Conservation (phyloP, 805 yeast genomes). For the Myxozyma vanderwaltii region DNA sequence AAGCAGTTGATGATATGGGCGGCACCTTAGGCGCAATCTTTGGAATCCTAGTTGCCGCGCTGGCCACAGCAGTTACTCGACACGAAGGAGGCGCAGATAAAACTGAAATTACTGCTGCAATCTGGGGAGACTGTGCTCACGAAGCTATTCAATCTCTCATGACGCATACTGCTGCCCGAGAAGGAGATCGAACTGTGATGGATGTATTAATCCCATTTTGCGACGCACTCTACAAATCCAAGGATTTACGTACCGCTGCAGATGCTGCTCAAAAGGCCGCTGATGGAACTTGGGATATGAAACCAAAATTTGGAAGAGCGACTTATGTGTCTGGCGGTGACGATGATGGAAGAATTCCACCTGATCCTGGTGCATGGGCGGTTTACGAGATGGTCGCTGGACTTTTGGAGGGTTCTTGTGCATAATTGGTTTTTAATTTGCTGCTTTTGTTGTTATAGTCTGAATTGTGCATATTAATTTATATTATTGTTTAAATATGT, state of each 20-base stretch:
- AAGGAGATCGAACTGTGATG: slow-evolving; percentile 84
- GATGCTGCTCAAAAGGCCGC: slow-evolving; percentile 77
- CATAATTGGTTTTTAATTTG: not conserved
- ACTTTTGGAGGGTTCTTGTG: slow-evolving; percentile 26
- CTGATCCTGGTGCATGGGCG: slow-evolving; percentile 96
- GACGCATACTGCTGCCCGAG: slow-evolving; percentile 84
- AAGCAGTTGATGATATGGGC: slow-evolving; percentile 88
- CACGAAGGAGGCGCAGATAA: not conserved
- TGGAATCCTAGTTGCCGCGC: slow-evolving; percentile 79
- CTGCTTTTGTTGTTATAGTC: not conserved
- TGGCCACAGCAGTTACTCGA: slow-evolving; percentile 47
- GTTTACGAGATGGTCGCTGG: slow-evolving; percentile 62
- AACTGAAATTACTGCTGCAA: slow-evolving; percentile 16
- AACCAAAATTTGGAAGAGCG: slow-evolving; percentile 92
- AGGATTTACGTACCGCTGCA: slow-evolving; percentile 58
- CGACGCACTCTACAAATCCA: slow-evolving; percentile 54
- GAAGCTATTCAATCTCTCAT: slow-evolving; percentile 71
- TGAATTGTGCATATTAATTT: not conserved
- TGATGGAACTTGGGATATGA: slow-evolving; percentile 66
- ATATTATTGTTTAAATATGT: not conserved
- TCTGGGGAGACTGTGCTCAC: slow-evolving; percentile 40
- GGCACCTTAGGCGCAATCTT: slow-evolving; percentile 96
- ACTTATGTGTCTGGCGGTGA: slow-evolving; percentile 60
- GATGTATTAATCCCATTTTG: slow-evolving; percentile 90
- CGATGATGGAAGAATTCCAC: slow-evolving; percentile 51